Conservation (phyloP, 106 monocot genomes). For the Dendrobium chrysotoxum region DNA sequence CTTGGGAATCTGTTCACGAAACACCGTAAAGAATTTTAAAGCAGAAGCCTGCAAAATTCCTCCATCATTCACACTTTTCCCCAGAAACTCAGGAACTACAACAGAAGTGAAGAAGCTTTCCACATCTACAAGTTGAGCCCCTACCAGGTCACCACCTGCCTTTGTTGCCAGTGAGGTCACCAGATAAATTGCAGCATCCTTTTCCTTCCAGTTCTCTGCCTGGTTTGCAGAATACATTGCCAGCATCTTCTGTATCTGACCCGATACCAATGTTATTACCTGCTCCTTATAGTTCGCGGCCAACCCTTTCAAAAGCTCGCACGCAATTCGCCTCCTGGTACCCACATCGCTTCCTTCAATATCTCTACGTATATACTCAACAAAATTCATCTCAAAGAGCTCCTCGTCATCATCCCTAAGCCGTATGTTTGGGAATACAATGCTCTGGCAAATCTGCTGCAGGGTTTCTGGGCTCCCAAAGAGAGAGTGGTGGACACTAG, state of each 20-base stretch:
- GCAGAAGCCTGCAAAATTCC: constrained; percentile 87
- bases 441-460: constrained; percentile 69
- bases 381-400: constrained; percentile 76
- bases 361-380: constrained; percentile 87
- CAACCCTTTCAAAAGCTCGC: constrained; percentile 84
- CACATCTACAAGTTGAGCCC: constrained; percentile 53
- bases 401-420: constrained; percentile 87
- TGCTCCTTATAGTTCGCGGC: constrained; percentile 72
- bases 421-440: constrained; percentile 80
- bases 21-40: constrained; percentile 78
- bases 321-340: constrained; percentile 75
- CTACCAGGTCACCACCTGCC: constrained; percentile 32
- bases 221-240: constrained; percentile 53
- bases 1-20: constrained; percentile 77
- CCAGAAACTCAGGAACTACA: constrained; percentile 79
- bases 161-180: constrained; percentile 62
- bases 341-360: constrained; percentile 95
- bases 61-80: constrained; percentile 38
- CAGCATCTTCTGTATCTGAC: constrained; percentile 76
- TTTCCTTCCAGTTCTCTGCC: constrained; percentile 85
- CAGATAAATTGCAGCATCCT: constrained; percentile 86
- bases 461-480: constrained; percentile 59
- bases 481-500: constrained; percentile 81
- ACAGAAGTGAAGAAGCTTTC: constrained; percentile 72
- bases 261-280: constrained; percentile 57